Evolutionary conservation across 768 basidiomycete genomes (phyloP), one percentile per base, ranked within the genome.

Genomic region (Phylloporus scabripes): DNA sequence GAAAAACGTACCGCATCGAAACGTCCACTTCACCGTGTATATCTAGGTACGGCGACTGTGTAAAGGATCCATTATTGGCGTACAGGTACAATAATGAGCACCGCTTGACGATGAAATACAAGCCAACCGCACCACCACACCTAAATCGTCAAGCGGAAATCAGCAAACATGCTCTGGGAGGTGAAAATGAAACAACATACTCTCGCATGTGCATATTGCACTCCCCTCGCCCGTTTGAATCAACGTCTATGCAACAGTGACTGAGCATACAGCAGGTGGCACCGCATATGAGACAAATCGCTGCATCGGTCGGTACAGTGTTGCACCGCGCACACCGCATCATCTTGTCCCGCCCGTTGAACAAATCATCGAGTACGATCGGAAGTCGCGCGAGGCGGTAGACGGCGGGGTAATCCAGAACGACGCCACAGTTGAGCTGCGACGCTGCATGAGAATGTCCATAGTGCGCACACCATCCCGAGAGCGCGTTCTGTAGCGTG

Each of bases 141-240:
- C 95, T 97, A 55, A 4, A 20, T n/a, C 20, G 29, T 17, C 10
- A 6, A n/a, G 21, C 17, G 17, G 9, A 31, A 11, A 24, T 5
- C 8, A 23, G 2, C 15, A 43, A 29, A 29, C 2, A 17, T 4
- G n/a, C 4, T n/a, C 33, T 10, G n/a, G 17, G 17, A 9, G 14
- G 1, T 31, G 29, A 29, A n/a, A 28, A 29, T 4, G 14, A 14
- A 6, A 28, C 12, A 7, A 83, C 92, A 62, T 62, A 96, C 95
- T 90, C 87, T 77, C 92, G 77, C 44, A 86, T 89, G 63, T 98
- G 96, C 75, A 88, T 80, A 64, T 97, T 99, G 65, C 94, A 97
- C 62, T 99, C 95, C 24, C 95, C 96, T 21, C 85, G 73, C 34
- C 72, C 70, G 20, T 55, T 72, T 14, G 76, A 72, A 15, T 73